Percentiles rank a stretch among this genome's conserved stretches.
Evolutionary conservation across 176 grass and related monocot species (phyloP).

Genomic region (Triticum dicoccoides): DNA sequence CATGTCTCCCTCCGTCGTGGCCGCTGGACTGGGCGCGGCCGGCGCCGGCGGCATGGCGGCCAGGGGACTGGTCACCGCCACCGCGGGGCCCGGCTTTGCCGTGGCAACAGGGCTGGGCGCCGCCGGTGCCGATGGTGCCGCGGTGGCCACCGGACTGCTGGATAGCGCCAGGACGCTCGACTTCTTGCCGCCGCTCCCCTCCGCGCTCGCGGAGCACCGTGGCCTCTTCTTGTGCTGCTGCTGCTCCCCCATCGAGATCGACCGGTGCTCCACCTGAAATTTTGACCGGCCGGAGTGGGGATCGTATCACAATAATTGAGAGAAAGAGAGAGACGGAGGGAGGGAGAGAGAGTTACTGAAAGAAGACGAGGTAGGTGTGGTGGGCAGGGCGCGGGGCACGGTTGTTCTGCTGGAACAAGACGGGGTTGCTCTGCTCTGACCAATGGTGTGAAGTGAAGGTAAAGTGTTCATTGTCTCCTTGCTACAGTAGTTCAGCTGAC

Average conservation of each 20-base stretch:
- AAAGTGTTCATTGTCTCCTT: too few species aligned
- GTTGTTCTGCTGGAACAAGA: too few species aligned
- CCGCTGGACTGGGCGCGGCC: neutral
- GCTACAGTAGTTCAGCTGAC: too few species aligned
- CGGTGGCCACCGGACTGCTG: neutral
- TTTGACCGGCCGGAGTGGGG: too few species aligned
- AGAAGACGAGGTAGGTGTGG: neutral
- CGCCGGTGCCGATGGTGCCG: neutral
- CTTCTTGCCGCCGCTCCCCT: neutral
- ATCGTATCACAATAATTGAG: too few species aligned
- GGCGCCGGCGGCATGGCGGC: neutral
- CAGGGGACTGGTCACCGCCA: neutral
- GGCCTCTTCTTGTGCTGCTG: neutral
- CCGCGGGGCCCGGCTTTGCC: neutral
- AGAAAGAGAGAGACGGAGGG: too few species aligned
- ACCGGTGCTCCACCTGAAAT: too few species aligned
- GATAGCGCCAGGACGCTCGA: neutral
- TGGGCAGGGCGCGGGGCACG: too few species aligned
- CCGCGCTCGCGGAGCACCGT: neutral
- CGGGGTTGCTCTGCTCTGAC: too few species aligned
- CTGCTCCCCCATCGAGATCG: neutral
- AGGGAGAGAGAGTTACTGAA: neutral
- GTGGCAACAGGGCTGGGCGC: neutral
- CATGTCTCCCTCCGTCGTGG: neutral
- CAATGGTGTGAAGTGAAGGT: too few species aligned